A percentile compares a stretch with the other conserved stretches of the same genome.
These are phyloP conservation scores for Fusarium verrucosum DNA, from an alignment of 2,329 filamentous ascomycete species.

Conservation along the genomic window DNA sequence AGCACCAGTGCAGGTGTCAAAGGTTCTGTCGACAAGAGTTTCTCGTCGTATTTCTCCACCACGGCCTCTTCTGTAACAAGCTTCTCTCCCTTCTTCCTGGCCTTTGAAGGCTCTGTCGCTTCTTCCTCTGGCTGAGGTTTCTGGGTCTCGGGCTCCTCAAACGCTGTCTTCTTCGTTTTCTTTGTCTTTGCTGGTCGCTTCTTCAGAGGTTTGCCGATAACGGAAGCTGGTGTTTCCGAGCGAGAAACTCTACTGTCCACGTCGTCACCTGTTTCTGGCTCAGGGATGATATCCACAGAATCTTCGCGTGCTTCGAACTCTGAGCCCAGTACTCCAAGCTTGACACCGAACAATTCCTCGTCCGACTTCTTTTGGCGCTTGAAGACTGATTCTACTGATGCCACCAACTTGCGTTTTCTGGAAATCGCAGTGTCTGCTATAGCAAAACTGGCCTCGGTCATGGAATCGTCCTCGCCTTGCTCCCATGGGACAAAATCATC, in stretches of 20 bases:
- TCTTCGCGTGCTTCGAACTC: conserved; percentile 58
- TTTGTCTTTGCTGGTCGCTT: conserved; percentile 68
- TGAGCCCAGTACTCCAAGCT: conserved; percentile 62
- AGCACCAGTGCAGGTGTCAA: conserved; percentile 56
- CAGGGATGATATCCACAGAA: conserved; percentile 61
- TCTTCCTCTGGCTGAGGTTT: conserved; percentile 64
- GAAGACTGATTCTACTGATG: conserved; percentile 71
- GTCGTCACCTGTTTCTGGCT: conserved; percentile 58
- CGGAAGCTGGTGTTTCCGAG: conserved; percentile 58
- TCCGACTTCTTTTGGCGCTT: conserved; percentile 85
- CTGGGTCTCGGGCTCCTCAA: conserved; percentile 72
- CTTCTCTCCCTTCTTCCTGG: conserved; percentile 26
- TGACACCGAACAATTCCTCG: conserved; percentile 78
- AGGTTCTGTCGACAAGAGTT: conserved; percentile 60
- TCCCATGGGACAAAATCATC: conserved; percentile 60
- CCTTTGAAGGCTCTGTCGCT: conserved; percentile 24
- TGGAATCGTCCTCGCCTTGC: conserved; percentile 68
- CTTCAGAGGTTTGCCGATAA: conserved; percentile 61
- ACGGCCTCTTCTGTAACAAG: conserved; percentile 44
- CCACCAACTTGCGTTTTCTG: conserved; percentile 78
- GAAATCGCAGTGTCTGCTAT: conserved; percentile 64
- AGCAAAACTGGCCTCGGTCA: conserved; percentile 77
- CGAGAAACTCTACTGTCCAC: conserved; percentile 53
- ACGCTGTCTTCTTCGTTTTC: conserved; percentile 80
- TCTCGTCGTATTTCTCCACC: conserved; percentile 57